Percentiles rank a stretch among this genome's conserved stretches.
phyloP scores from a whole-genome alignment of 1,284 basidiomycete species.

The Pholiota adiposa region DNA sequence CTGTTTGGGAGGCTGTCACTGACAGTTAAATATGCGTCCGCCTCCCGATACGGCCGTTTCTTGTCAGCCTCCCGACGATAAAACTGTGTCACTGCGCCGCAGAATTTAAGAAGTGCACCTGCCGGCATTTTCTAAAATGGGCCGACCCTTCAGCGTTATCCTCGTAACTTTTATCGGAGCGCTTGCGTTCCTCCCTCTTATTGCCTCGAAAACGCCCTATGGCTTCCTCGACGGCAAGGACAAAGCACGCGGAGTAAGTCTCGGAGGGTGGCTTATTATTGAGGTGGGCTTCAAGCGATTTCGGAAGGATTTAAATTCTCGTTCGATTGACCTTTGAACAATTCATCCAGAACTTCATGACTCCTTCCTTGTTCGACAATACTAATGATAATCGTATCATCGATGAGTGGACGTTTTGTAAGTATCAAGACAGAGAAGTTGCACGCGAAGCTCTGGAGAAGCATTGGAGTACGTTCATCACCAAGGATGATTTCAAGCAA shows the following conservation, averaged over 20 bases:
- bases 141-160: too few relatives aligned
- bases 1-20: too few relatives aligned
- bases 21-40: too few relatives aligned
- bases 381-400: conserved; percentile 70
- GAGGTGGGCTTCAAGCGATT: conserved; percentile 47
- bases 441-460: conserved; percentile 53
- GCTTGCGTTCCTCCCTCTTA: conserved; percentile 20
- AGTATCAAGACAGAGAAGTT: conserved; percentile 54
- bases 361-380: conserved; percentile 83
- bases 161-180: not conserved
- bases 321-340: too few relatives aligned
- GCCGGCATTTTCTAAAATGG: too few relatives aligned
- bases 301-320: not conserved
- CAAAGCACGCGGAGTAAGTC: conserved; percentile 73
- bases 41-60: too few relatives aligned
- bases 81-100: too few relatives aligned
- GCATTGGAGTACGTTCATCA: conserved; percentile 85
- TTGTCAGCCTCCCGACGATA: too few relatives aligned
- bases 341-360: conserved; percentile 45
- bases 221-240: conserved; percentile 56
- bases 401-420: conserved; percentile 88
- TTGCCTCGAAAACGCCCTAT: conserved; percentile 31
- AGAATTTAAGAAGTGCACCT: too few relatives aligned
- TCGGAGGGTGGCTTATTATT: conserved; percentile 81
- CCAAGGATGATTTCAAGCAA: conserved; percentile 70